Evolutionary conservation across 768 basidiomycete species (phyloP).

Genomic region (Panaeolus cyanescens): DNA sequence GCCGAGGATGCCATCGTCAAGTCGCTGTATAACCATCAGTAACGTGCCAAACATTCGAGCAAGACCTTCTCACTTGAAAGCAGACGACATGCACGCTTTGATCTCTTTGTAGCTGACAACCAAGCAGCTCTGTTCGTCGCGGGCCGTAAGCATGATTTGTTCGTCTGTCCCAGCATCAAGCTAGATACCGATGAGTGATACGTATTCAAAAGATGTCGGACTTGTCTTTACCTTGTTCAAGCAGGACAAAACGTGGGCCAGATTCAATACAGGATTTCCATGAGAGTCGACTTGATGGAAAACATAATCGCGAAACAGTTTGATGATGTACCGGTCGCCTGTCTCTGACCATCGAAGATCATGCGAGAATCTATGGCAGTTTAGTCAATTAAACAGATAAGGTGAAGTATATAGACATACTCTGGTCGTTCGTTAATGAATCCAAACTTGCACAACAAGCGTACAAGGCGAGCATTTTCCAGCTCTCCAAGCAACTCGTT

Average conservation of each 20-base stretch:
- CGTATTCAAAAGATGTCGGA: background rate
- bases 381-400: background rate
- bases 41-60: conserved; percentile 2
- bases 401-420: conserved; percentile 47
- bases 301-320: conserved; percentile 96
- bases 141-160: conserved; percentile 89
- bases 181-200: conserved; percentile 36
- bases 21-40: conserved; percentile 38
- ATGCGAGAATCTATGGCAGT: conserved; percentile 75
- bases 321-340: conserved; percentile 96
- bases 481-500: conserved; percentile 84
- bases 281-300: conserved; percentile 96
- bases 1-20: conserved; percentile 37
- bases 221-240: conserved; percentile 76
- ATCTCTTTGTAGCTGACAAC: conserved; percentile 93
- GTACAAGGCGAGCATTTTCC: conserved; percentile 90
- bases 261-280: conserved; percentile 85
- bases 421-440: conserved; percentile 99
- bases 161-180: conserved; percentile 94
- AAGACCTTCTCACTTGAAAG: conserved; percentile 66
- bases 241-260: conserved; percentile 89
- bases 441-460: conserved; percentile 90
- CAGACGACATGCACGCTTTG: conserved; percentile 80
- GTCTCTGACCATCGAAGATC: conserved; percentile 98
- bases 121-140: conserved; percentile 95